Conservation (phyloP, 495 filamentous ascomycete genomes). For the Trichoderma gamsii region DNA sequence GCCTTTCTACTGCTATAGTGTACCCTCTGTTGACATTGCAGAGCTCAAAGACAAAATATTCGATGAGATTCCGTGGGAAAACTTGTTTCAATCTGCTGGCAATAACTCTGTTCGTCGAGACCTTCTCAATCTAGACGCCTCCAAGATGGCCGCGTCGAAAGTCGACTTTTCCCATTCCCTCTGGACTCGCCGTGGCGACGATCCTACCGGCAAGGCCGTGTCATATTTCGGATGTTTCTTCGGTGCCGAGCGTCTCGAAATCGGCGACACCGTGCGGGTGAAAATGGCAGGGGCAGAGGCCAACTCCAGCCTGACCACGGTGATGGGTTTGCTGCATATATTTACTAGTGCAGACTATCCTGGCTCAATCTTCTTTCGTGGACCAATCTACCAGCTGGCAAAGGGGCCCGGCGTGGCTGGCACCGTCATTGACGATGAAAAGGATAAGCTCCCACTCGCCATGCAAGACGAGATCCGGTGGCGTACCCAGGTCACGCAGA, state of each 20-base stretch:
- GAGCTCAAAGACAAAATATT: conserved; percentile 16
- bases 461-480: conserved; percentile 15
- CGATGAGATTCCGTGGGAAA: conserved; percentile 14
- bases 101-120: conserved; percentile 10
- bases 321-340: conserved; percentile 14
- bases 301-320: not conserved
- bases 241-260: conserved; percentile 18
- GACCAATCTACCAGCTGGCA: conserved; percentile 13
- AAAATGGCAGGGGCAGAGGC: not conserved
- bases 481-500: not conserved
- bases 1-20: conserved; percentile 18
- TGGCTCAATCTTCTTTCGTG: conserved; percentile 15
- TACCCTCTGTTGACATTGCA: conserved; percentile 5
- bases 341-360: not conserved
- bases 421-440: not conserved
- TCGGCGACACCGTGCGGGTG: conserved; percentile 16
- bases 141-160: conserved; percentile 19
- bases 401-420: not conserved
- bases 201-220: not conserved
- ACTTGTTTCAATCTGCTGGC: not conserved
- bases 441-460: conserved; percentile 13
- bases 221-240: conserved; percentile 16
- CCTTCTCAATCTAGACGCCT: conserved; percentile 15
- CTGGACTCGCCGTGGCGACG: conserved; percentile 6
- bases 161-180: conserved; percentile 16